Evolutionary conservation across 2,329 filamentous ascomycete species (phyloP).

Genomic region (Fusarium sp.): DNA sequence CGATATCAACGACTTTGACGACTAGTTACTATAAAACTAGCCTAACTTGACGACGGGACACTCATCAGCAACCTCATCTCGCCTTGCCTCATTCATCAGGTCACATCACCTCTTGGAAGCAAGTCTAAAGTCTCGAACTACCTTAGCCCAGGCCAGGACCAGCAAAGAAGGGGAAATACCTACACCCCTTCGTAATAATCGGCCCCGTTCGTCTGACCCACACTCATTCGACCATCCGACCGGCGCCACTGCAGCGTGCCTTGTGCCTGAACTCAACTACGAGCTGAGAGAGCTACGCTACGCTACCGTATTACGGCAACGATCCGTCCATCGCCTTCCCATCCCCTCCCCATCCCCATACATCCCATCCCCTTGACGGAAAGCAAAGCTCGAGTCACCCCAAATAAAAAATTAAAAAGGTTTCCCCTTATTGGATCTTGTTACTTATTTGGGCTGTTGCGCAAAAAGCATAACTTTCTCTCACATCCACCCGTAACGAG

Average conservation of each 20-base stretch:
- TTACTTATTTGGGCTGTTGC: conserved; percentile 26
- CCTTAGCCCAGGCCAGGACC: conserved; percentile 8
- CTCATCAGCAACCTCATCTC: conserved; percentile 1
- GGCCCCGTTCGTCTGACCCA: conserved; percentile 41
- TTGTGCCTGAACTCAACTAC: conserved; percentile 35
- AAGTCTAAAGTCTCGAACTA: conserved; percentile 3
- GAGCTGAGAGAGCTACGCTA: conserved; percentile 36
- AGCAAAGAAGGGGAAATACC: conserved; percentile 4
- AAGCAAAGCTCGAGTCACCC: conserved; percentile 30
- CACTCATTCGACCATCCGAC: conserved; percentile 41
- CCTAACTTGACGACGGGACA: not conserved
- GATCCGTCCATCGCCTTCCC: conserved; percentile 26
- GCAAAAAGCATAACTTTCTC: conserved; percentile 35
- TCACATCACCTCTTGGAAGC: conserved; percentile 21
- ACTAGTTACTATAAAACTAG: conserved; percentile 13
- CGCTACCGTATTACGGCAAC: conserved; percentile 36
- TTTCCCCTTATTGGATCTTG: conserved; percentile 32
- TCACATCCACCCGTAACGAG: conserved; percentile 13
- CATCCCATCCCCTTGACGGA: conserved; percentile 31
- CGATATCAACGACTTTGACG: conserved; percentile 24
- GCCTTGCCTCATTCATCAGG: conserved; percentile 29
- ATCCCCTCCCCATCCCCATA: not conserved
- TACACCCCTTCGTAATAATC: conserved; percentile 30
- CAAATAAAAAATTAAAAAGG: conserved; percentile 29
- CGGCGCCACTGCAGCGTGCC: conserved; percentile 41